Evolutionary conservation across 331 rosid genomes (phyloP).

Genomic region (Cucumis variabilis): DNA sequence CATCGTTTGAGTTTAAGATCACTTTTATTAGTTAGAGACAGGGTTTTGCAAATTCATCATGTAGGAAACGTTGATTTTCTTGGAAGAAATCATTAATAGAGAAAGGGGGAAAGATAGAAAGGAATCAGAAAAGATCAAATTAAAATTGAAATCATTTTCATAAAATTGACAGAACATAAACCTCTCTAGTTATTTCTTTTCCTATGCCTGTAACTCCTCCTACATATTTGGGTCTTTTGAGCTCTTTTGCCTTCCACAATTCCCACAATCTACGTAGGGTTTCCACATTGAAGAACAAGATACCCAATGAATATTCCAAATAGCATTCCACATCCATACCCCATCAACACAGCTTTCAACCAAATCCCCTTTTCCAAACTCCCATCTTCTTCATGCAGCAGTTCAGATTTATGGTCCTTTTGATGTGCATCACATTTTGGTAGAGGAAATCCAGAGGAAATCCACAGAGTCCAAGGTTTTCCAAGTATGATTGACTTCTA

Average conservation of each 20-base stretch:
- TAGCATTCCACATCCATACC: background rate
- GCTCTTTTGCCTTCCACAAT: background rate
- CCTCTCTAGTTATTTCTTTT: background rate
- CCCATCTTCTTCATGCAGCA: background rate
- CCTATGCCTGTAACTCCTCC: background rate
- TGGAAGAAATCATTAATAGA: too few species aligned
- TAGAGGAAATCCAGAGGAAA: constrained; percentile 67
- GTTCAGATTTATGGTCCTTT: constrained; percentile 17
- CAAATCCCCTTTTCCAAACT: background rate
- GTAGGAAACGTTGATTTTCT: too few species aligned
- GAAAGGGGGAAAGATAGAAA: too few species aligned
- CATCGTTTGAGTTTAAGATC: too few species aligned
- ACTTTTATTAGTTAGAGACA: too few species aligned
- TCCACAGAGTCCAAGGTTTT: constrained; percentile 81
- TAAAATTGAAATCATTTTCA: too few species aligned
- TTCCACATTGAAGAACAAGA: background rate
- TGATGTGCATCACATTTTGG: constrained; percentile 41
- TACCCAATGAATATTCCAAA: background rate
- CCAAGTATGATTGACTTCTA: constrained; percentile 60
- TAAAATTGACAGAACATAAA: background rate
- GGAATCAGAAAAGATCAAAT: too few species aligned
- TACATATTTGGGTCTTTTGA: background rate
- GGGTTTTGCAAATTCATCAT: too few species aligned
- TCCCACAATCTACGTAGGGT: background rate
- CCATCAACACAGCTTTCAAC: background rate